Base-by-base conservation (phyloP, 352 stramenopile genomes). In the Albugo candida region DNA sequence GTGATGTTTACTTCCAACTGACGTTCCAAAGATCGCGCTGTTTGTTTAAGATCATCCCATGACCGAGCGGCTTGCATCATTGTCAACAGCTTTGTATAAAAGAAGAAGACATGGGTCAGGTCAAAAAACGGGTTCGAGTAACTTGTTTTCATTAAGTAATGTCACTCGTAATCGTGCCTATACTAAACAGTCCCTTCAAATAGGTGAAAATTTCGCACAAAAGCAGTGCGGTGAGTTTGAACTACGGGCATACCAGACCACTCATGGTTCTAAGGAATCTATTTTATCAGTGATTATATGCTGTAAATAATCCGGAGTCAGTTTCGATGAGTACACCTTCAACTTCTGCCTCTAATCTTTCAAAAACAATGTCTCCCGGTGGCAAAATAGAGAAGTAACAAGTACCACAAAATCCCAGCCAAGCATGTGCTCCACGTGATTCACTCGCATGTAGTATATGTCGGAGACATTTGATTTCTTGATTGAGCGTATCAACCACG, bases 371-470 rank as follows among this genome's bases (percentile, higher is more conserved):
- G 78, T 75, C 78, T 0, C 76, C 76, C 17, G 78, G 77, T 19
- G 71, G 75, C 18, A 80, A 76, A 46, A 66, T 92, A 43, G 78
- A 92, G 49, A 83, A 67, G 46, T 92, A 87, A n/a, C n/a, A n/a
- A n/a, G n/a, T n/a, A n/a, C n/a, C n/a, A n/a, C n/a, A n/a, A n/a
- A n/a, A n/a, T n/a, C 49, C 71, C 11, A 84, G 59, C 36, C 87
- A 96, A 56, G 93, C 94, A 0, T 60, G 65, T 6, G 83, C 94
- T 43, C 92, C 93, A 52, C 74, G 93, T 5, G 93, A 98, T 61
- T 94, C 92, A 2, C 85, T 99, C 36, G 92, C 93, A 98, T 97
- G 70, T 71, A 93, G 39, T 68, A 97, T 11, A 98, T 98, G 59
- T 92, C 93, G 18, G 81, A 80, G 34, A 55, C 98, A 11, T 99